A percentile compares a stretch with the other conserved stretches of the same genome.
Conservation (phyloP, 1,139 yeast genomes). For the Nakaseomyces nivariensis region DNA sequence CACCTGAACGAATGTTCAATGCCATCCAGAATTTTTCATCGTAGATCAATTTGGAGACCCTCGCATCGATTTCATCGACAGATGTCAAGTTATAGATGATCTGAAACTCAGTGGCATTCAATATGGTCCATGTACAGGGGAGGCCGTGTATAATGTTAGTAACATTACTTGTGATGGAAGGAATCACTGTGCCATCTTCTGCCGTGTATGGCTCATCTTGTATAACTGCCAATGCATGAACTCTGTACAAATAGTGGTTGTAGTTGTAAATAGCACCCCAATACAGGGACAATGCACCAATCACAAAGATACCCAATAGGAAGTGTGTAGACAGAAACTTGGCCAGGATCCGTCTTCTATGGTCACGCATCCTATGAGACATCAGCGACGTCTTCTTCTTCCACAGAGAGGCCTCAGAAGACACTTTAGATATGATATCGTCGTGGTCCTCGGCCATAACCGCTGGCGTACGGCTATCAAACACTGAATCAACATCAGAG, state of each 20-base stretch:
- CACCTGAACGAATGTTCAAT: slow-evolving; percentile 38
- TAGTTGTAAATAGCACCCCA: slow-evolving; percentile 11
- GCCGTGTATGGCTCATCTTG: slow-evolving; percentile 8
- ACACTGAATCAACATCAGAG: background rate
- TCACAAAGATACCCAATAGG: slow-evolving; percentile 7
- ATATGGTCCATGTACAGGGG: slow-evolving; percentile 26
- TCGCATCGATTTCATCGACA: slow-evolving; percentile 32
- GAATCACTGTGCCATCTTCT: background rate
- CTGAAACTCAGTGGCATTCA: slow-evolving; percentile 14
- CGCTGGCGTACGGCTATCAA: slow-evolving; percentile 1
- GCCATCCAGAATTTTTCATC: slow-evolving; percentile 48
- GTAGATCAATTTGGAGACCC: slow-evolving; percentile 35
- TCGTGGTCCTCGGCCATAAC: slow-evolving; percentile 1
- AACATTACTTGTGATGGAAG: slow-evolving; percentile 5
- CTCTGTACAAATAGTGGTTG: slow-evolving; percentile 7
- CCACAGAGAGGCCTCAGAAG: background rate
- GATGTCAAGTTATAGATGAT: slow-evolving; percentile 33
- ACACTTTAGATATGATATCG: background rate
- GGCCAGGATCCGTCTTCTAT: slow-evolving; percentile 9
- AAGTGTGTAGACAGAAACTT: slow-evolving; percentile 8
- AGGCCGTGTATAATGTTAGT: slow-evolving; percentile 10
- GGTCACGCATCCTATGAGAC: slow-evolving; percentile 9
- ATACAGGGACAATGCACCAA: slow-evolving; percentile 9
- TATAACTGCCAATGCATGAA: slow-evolving; percentile 9
- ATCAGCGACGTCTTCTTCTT: slow-evolving; percentile 4